Conservation (phyloP, 2,329 filamentous ascomycete species). For the Hypoxylon sp. region DNA sequence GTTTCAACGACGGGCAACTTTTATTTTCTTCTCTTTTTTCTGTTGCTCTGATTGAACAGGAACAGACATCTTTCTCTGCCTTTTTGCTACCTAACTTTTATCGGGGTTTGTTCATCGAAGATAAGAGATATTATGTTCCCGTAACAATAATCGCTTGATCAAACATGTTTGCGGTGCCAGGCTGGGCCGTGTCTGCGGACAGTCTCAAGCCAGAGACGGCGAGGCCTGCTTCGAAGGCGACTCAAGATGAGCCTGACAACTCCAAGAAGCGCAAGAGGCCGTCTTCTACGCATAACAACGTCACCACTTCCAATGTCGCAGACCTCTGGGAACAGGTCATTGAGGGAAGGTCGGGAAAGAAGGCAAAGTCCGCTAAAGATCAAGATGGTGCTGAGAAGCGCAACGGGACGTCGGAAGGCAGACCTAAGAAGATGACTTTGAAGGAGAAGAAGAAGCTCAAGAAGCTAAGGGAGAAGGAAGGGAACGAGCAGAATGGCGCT, state of each 20-base stretch:
- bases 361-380: constrained; percentile 37
- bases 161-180: constrained; percentile 91
- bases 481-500: constrained; percentile 11
- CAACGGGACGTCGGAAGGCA: constrained; percentile 37
- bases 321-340: constrained; percentile 83
- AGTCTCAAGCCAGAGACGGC: constrained; percentile 72
- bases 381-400: constrained; percentile 29
- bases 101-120: not conserved
- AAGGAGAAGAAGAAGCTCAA: constrained; percentile 45
- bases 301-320: constrained; percentile 75
- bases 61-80: constrained; percentile 9
- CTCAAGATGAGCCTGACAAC: constrained; percentile 35
- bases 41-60: constrained; percentile 4
- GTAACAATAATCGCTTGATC: not conserved
- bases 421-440: constrained; percentile 33
- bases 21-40: constrained; percentile 8
- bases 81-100: not conserved
- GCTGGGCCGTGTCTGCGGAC: constrained; percentile 83
- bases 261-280: constrained; percentile 66
- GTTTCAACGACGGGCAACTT: constrained; percentile 22
- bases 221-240: constrained; percentile 43
- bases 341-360: constrained; percentile 65
- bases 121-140: not conserved
- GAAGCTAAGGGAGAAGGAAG: constrained; percentile 35
- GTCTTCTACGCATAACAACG: constrained; percentile 50